A percentile compares a stretch with the other conserved stretches of the same genome.
Conservation (phyloP, 768 basidiomycete genomes). For the Kwoniella heveanensis region DNA sequence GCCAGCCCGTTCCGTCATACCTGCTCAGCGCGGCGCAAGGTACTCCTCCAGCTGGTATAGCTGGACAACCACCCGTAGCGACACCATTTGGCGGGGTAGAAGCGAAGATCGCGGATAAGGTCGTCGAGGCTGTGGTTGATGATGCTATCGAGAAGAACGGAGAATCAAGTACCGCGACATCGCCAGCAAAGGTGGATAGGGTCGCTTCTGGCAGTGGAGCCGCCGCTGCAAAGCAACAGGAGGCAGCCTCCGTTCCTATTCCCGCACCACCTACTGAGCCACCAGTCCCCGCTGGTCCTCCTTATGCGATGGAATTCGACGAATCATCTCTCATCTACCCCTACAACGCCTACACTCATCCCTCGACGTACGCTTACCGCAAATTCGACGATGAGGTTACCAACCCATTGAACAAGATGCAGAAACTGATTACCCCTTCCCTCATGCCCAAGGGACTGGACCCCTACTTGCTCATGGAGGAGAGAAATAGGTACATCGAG, state of each 20-base stretch:
- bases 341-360: slow-evolving; percentile 85
- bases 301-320: slow-evolving; percentile 69
- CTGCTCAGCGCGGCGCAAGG: slow-evolving; percentile 52
- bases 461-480: slow-evolving; percentile 84
- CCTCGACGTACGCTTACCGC: slow-evolving; percentile 66
- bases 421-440: slow-evolving; percentile 77
- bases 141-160: slow-evolving; percentile 25
- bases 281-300: slow-evolving; percentile 22
- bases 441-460: slow-evolving; percentile 90
- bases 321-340: slow-evolving; percentile 80
- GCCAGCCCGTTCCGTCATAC: slow-evolving; percentile 52
- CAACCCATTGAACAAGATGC: slow-evolving; percentile 52
- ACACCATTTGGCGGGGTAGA: slow-evolving; percentile 29
- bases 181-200: slow-evolving; percentile 21
- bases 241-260: slow-evolving; percentile 26
- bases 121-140: slow-evolving; percentile 45
- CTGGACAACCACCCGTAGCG: slow-evolving; percentile 24
- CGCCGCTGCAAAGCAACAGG: slow-evolving; percentile 16
- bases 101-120: slow-evolving; percentile 49
- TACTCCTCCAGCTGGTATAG: slow-evolving; percentile 36
- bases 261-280: slow-evolving; percentile 2
- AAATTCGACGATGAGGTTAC: slow-evolving; percentile 60
- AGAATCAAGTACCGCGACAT: not conserved
- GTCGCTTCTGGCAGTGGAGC: slow-evolving; percentile 23
- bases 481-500: slow-evolving; percentile 88